A percentile compares a stretch with the other conserved stretches of the same genome.
phyloP scores from a whole-genome alignment of 768 basidiomycete genomes.

The Rossbeevera mucosa region DNA sequence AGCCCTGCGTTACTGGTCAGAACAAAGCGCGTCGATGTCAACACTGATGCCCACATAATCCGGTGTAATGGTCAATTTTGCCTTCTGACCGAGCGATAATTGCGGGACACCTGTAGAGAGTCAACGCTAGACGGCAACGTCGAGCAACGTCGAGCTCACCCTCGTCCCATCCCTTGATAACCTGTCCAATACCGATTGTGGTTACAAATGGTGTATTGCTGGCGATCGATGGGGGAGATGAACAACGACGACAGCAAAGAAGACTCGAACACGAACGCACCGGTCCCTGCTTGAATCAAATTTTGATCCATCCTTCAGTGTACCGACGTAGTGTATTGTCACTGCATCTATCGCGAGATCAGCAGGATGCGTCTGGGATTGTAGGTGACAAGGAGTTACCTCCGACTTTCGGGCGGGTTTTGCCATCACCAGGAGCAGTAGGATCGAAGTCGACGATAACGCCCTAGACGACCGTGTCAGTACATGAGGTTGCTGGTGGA shows the following conservation, averaged over 20 bases:
- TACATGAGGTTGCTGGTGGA: not conserved
- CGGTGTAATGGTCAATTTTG: conserved; percentile 57
- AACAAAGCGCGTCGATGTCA: not conserved
- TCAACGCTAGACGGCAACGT: not conserved
- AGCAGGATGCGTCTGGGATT: conserved; percentile 17
- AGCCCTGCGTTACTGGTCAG: conserved; percentile 44
- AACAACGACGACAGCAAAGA: not conserved
- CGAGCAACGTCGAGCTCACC: conserved; percentile 40
- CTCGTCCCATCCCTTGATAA: conserved; percentile 90
- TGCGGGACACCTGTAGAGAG: conserved; percentile 58
- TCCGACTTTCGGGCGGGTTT: conserved; percentile 60
- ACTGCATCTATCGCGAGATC: conserved; percentile 52
- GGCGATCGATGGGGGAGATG: conserved; percentile 11
- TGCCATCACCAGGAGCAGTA: conserved; percentile 57
- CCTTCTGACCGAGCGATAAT: conserved; percentile 75
- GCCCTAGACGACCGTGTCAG: conserved; percentile 43
- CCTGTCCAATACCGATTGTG: conserved; percentile 72
- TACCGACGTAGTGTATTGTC: conserved; percentile 77
- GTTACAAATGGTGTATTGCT: conserved; percentile 63
- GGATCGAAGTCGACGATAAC: conserved; percentile 64
- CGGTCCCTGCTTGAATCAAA: conserved; percentile 80
- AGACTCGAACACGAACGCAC: conserved; percentile 34
- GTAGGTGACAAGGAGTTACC: conserved; percentile 44
- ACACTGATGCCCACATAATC: conserved; percentile 60
- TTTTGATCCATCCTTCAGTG: conserved; percentile 51